A percentile compares a stretch with the other conserved stretches of the same genome.
Evolutionary conservation across 352 stramenopile species (phyloP).

Genomic region (Phytophthora hibernalis): DNA sequence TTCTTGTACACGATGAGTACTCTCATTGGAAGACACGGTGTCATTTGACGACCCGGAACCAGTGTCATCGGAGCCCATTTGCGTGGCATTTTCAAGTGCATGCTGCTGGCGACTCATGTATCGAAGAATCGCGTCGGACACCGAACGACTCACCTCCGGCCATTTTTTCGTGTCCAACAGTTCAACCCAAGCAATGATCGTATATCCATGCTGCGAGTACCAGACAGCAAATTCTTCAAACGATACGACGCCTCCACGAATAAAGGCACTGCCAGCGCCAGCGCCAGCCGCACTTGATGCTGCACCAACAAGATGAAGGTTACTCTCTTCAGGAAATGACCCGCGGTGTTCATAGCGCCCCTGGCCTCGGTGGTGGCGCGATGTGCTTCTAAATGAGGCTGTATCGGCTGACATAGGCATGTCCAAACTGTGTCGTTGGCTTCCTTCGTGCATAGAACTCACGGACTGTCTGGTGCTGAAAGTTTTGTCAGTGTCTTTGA

Average conservation of each 20-base stretch:
- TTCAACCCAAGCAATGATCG: conserved; percentile 89
- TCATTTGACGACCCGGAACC: conserved; percentile 68
- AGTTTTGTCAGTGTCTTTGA: conserved; percentile 85
- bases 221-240: conserved; percentile 89
- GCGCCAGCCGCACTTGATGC: conserved; percentile 58
- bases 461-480: conserved; percentile 59
- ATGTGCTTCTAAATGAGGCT: conserved; percentile 41
- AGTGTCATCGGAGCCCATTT: conserved; percentile 47
- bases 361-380: conserved; percentile 31
- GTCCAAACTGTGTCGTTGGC: conserved; percentile 70
- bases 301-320: conserved; percentile 61
- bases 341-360: conserved; percentile 75
- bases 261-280: conserved; percentile 75
- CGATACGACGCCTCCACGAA: conserved; percentile 76
- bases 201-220: conserved; percentile 86
- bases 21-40: conserved; percentile 76
- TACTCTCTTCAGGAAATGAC: conserved; percentile 68
- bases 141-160: conserved; percentile 64
- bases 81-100: conserved; percentile 51
- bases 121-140: conserved; percentile 77
- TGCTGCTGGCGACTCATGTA: conserved; percentile 81
- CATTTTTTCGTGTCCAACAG: conserved; percentile 87
- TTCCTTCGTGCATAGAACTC: conserved; percentile 29
- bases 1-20: conserved; percentile 39
- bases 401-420: conserved; percentile 53